phyloP scores from a whole-genome alignment of 1,284 basidiomycete species.

The Ganoderma resinaceum region DNA sequence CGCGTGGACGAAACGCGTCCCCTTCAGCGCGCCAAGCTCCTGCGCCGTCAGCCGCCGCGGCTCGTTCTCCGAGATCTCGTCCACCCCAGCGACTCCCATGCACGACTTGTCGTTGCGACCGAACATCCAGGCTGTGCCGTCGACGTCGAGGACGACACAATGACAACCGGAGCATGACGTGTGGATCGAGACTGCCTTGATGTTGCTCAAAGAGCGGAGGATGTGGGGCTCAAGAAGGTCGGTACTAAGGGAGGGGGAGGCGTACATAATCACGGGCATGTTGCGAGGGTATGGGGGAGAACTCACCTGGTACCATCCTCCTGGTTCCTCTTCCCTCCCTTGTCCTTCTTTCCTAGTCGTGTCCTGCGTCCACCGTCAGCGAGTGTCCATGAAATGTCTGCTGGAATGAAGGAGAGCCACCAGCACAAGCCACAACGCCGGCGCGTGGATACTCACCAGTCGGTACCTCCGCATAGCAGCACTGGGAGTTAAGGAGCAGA shows the following conservation, averaged over 20 bases:
- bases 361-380: slow-evolving; percentile 22
- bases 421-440: not conserved
- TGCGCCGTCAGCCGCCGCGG: slow-evolving; percentile 68
- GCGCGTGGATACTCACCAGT: slow-evolving; percentile 62
- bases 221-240: slow-evolving; percentile 90
- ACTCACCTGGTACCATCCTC: slow-evolving; percentile 30
- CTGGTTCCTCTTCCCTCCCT: slow-evolving; percentile 30
- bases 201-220: slow-evolving; percentile 85
- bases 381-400: not conserved
- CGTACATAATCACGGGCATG: slow-evolving; percentile 6
- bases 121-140: slow-evolving; percentile 87
- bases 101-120: slow-evolving; percentile 77
- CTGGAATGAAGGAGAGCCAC: not conserved
- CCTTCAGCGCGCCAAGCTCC: slow-evolving; percentile 66
- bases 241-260: slow-evolving; percentile 50
- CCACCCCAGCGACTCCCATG: slow-evolving; percentile 61
- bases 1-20: slow-evolving; percentile 78
- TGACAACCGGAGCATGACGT: slow-evolving; percentile 78
- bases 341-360: slow-evolving; percentile 32
- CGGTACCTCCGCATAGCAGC: slow-evolving; percentile 84
- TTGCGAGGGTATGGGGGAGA: slow-evolving; percentile 4
- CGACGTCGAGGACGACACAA: slow-evolving; percentile 75
- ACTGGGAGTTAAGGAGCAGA: slow-evolving; percentile 58
- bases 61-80: slow-evolving; percentile 74
- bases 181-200: slow-evolving; percentile 76